A percentile compares a stretch with the other conserved stretches of the same genome.
phyloP scores from a whole-genome alignment of 1,139 yeast genomes.

The Yamadazyma songkhlaensis region DNA sequence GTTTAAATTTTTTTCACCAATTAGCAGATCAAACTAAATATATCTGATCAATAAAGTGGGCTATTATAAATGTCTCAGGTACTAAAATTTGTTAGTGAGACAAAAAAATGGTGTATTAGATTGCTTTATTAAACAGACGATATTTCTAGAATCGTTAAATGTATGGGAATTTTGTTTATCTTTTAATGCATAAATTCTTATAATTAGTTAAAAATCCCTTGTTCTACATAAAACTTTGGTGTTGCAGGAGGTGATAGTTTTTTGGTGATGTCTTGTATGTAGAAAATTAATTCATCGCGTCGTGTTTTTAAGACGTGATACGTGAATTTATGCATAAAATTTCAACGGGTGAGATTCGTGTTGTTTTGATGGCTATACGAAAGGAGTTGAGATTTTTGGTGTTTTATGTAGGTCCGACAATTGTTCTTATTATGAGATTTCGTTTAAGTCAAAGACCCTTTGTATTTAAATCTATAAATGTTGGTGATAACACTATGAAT shows the following conservation, averaged over 20 bases:
- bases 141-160: background rate
- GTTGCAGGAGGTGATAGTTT: slow-evolving; percentile 7
- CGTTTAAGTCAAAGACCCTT: too few species aligned
- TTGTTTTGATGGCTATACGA: background rate
- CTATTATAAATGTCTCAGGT: too few species aligned
- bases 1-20: background rate
- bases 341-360: slow-evolving; percentile 1
- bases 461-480: too few species aligned
- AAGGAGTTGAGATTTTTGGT: too few species aligned
- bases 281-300: slow-evolving; percentile 5
- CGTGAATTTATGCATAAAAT: background rate
- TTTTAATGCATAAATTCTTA: slow-evolving; percentile 1
- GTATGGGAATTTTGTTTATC: background rate
- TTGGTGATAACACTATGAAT: slow-evolving; percentile 1
- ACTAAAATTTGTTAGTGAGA: too few species aligned
- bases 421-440: too few species aligned
- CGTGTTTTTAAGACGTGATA: slow-evolving; percentile 5
- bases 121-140: slow-evolving; percentile 2
- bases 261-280: slow-evolving; percentile 1
- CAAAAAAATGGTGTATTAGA: background rate
- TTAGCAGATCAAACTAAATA: background rate
- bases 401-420: too few species aligned
- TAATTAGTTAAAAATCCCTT: background rate
- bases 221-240: slow-evolving; percentile 4
- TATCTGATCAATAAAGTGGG: too few species aligned